Conservation (phyloP, 129 eudicot genomes). For the Deinandra increscens region DNA sequence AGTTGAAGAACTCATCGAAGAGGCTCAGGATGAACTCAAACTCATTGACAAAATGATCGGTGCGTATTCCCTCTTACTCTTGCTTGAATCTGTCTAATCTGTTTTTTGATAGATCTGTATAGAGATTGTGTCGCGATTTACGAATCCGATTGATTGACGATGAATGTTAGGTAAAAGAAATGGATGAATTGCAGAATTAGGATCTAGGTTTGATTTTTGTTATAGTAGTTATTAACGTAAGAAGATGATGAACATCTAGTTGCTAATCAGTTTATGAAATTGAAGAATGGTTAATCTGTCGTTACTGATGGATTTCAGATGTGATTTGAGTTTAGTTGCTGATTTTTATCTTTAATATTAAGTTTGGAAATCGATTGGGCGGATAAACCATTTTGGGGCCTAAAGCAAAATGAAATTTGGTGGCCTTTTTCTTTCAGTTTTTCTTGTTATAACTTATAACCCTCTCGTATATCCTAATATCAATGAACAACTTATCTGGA, state of each 20-base stretch:
- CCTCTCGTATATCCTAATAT: too few species aligned
- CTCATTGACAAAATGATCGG: conserved; percentile 77
- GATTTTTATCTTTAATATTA: not conserved
- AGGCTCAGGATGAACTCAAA: conserved; percentile 86
- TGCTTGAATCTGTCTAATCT: not conserved
- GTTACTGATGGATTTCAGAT: not conserved
- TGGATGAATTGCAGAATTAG: not conserved
- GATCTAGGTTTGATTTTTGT: not conserved
- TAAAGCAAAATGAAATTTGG: too few species aligned
- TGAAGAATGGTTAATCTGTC: not conserved
- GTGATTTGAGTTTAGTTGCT: conserved; percentile 1
- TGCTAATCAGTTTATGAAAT: not conserved
- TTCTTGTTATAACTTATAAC: too few species aligned
- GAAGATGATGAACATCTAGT: not conserved
- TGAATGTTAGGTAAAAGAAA: conserved; percentile 4
- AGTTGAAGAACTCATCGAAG: conserved; percentile 90
- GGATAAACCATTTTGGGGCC: too few species aligned
- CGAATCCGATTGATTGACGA: conserved; percentile 14
- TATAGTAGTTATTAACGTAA: not conserved
- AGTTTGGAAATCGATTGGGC: conserved; percentile 7
- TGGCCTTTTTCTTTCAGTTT: too few species aligned
- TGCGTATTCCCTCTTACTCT: conserved; percentile 19
- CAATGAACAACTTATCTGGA: too few species aligned
- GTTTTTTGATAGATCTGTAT: not conserved
- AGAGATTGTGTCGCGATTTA: not conserved